Evolutionary conservation across 2,329 filamentous ascomycete genomes (phyloP).

Genomic region (Epichloe baconii): DNA sequence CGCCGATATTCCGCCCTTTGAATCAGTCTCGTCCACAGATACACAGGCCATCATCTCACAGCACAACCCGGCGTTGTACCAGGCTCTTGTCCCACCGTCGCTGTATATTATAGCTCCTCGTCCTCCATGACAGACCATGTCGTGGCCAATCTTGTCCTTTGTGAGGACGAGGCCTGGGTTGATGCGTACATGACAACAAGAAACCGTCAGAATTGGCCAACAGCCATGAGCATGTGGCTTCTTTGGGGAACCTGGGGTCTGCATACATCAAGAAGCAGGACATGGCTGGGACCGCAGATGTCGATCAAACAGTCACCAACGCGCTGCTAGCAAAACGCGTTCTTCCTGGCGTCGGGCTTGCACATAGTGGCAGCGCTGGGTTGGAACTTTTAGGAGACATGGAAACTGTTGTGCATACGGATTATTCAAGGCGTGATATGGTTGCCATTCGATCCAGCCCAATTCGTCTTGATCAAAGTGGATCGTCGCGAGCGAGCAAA

Average conservation of each 20-base stretch:
- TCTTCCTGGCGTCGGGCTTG: slow-evolving; percentile 24
- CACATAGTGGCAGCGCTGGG: slow-evolving; percentile 1
- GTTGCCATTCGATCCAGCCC: too few relatives aligned
- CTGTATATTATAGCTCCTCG: slow-evolving; percentile 5
- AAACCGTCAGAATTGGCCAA: slow-evolving; percentile 28
- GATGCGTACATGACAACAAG: slow-evolving; percentile 26
- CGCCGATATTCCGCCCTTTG: slow-evolving; percentile 23
- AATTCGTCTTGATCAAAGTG: too few relatives aligned
- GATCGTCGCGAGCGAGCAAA: too few relatives aligned
- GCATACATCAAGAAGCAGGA: slow-evolving; percentile 11
- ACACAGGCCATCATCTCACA: slow-evolving; percentile 31
- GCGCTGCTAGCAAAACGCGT: slow-evolving; percentile 18
- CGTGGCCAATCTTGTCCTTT: slow-evolving; percentile 27
- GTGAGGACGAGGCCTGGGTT: slow-evolving; percentile 30
- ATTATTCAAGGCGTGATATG: too few relatives aligned
- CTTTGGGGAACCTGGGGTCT: slow-evolving; percentile 31
- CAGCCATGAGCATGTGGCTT: slow-evolving; percentile 25
- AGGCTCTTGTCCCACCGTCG: slow-evolving; percentile 17
- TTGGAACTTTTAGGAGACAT: too few relatives aligned
- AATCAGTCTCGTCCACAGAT: slow-evolving; percentile 32
- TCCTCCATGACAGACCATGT: slow-evolving; percentile 30
- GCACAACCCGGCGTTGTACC: slow-evolving; percentile 25
- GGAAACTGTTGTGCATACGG: too few relatives aligned
- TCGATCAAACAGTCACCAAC: slow-evolving; percentile 16
- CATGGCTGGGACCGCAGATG: slow-evolving; percentile 7